phyloP scores from a whole-genome alignment of 108 stramenopile genomes.

The Mediolabrus comicus region DNA sequence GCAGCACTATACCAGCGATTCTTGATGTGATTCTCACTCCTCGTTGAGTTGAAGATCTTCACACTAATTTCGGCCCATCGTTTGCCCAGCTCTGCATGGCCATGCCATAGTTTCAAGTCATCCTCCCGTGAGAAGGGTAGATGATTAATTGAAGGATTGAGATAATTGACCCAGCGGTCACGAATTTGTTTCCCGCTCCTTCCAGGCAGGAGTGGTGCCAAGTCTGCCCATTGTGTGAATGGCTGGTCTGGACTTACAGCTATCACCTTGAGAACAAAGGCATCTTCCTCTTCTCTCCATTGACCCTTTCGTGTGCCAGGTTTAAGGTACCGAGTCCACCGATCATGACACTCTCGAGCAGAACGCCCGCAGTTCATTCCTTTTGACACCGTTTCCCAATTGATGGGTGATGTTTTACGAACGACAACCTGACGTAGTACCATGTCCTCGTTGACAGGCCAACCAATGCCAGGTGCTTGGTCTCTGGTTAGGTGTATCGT shows the following conservation, averaged over 20 bases:
- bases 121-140: slow-evolving; percentile 78
- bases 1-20: slow-evolving; percentile 90
- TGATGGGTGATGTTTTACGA: too few species aligned
- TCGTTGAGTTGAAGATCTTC: slow-evolving; percentile 69
- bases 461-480: too few species aligned
- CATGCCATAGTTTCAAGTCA: slow-evolving; percentile 79
- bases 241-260: slow-evolving; percentile 69
- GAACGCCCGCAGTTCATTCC: not conserved
- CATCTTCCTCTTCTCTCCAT: slow-evolving; percentile 71
- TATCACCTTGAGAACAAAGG: slow-evolving; percentile 77
- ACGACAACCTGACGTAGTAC: too few species aligned
- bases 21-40: slow-evolving; percentile 91
- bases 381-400: not conserved
- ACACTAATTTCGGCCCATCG: slow-evolving; percentile 89
- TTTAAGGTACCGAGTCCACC: slow-evolving; percentile 48
- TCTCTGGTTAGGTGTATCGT: too few species aligned
- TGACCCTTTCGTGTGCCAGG: slow-evolving; percentile 51
- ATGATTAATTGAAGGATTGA: slow-evolving; percentile 85
- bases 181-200: slow-evolving; percentile 88
- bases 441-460: not conserved
- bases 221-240: slow-evolving; percentile 86
- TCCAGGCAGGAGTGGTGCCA: slow-evolving; percentile 82
- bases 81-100: slow-evolving; percentile 77
- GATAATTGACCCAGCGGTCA: slow-evolving; percentile 90
- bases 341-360: slow-evolving; percentile 33